Conservation (phyloP, 257 asterid species). For the Ballota nigra region DNA sequence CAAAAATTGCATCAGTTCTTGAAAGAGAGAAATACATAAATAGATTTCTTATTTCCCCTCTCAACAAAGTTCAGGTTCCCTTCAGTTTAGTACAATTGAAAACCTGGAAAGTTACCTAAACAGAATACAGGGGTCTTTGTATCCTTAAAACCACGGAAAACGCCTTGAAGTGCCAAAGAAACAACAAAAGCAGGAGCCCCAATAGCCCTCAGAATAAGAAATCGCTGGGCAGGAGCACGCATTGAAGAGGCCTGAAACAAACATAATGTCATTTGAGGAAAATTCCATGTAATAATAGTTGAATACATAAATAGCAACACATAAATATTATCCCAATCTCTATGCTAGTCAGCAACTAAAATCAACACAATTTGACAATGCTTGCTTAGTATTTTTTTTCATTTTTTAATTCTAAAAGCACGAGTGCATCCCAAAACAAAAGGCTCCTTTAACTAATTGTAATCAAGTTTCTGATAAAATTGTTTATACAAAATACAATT, state of each 20-base stretch:
- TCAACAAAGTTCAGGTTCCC: too few relatives aligned
- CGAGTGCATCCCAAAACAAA: background rate
- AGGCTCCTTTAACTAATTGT: background rate
- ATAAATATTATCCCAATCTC: background rate
- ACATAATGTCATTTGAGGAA: background rate
- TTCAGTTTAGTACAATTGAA: background rate
- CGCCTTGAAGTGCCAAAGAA: constrained; percentile 96
- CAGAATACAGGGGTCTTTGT: constrained; percentile 86
- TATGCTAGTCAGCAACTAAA: background rate
- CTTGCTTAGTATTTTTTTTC: background rate
- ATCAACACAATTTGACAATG: background rate
- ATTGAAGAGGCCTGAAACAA: constrained; percentile 66
- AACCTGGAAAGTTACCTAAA: constrained; percentile 47
- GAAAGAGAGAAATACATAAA: background rate
- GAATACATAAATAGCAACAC: background rate
- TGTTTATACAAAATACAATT: background rate
- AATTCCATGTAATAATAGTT: constrained; percentile 8
- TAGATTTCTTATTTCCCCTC: background rate
- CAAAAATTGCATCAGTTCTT: constrained; percentile 13
- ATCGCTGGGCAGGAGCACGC: constrained; percentile 75
- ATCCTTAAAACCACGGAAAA: constrained; percentile 97
- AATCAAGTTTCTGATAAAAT: background rate
- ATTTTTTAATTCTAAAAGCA: background rate
- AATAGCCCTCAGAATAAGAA: constrained; percentile 80
- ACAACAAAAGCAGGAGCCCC: constrained; percentile 98